A percentile compares a stretch with the other conserved stretches of the same genome.
These are phyloP conservation scores for Tolypocladium paradoxum DNA, from an alignment of 2,329 filamentous ascomycete species.

Conservation along the genomic window DNA sequence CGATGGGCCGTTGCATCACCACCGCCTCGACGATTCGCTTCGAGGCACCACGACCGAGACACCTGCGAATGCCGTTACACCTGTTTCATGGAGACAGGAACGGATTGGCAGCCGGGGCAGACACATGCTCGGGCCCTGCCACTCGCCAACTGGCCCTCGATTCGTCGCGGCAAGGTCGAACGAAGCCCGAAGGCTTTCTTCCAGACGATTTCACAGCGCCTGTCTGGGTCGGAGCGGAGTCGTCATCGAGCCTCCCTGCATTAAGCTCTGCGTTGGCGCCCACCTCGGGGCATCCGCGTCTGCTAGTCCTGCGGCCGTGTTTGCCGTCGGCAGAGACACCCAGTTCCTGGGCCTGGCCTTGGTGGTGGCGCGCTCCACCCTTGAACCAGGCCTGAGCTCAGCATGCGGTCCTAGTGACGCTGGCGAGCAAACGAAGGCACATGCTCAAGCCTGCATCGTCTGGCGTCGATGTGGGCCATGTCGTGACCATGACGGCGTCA, in stretches of 20 bases:
- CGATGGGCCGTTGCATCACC: constrained; percentile 1
- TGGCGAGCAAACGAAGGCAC: background rate
- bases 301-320: background rate
- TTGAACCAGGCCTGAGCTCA: background rate
- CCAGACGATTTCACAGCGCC: too few species aligned
- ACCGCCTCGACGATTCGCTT: background rate
- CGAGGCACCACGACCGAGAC: background rate
- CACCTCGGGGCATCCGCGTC: background rate
- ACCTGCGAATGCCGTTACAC: background rate
- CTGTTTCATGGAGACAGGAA: background rate
- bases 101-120: background rate
- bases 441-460: background rate
- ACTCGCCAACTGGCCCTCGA: background rate
- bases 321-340: background rate
- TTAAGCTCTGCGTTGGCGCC: background rate
- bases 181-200: background rate
- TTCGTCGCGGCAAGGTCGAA: background rate
- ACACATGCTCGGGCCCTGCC: background rate
- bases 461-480: background rate
- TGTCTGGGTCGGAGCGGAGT: background rate
- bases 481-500: background rate
- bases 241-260: background rate
- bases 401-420: too few species aligned
- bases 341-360: background rate
- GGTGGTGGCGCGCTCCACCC: background rate